phyloP scores from a whole-genome alignment of 305 asterid genomes.

The Fraxinus greggii region DNA sequence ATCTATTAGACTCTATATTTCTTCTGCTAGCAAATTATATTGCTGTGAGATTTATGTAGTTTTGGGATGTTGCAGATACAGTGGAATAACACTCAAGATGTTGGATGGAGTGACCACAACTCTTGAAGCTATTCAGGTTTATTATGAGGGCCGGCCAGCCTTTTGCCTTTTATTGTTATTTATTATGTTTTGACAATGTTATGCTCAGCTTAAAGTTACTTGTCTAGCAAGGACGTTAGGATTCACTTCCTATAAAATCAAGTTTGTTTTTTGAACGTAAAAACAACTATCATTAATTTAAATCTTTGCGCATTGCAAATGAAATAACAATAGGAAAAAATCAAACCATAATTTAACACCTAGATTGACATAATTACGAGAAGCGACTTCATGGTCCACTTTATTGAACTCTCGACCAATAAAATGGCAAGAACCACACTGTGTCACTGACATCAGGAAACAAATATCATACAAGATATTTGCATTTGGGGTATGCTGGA shows the following conservation, averaged over 20 bases:
- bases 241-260: background rate
- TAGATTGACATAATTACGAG: background rate
- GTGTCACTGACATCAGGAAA: too few relatives aligned
- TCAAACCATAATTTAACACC: background rate
- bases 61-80: slow-evolving; percentile 59
- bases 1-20: background rate
- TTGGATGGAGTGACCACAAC: slow-evolving; percentile 74
- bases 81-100: slow-evolving; percentile 85
- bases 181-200: background rate
- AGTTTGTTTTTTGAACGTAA: too few relatives aligned
- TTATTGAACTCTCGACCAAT: too few relatives aligned
- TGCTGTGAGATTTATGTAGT: slow-evolving; percentile 2
- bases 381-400: too few relatives aligned
- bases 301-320: background rate
- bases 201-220: background rate
- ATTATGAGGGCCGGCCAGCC: slow-evolving; percentile 13
- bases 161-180: slow-evolving; percentile 12
- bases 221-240: background rate
- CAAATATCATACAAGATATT: too few relatives aligned
- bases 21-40: background rate
- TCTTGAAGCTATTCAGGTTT: slow-evolving; percentile 84
- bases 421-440: too few relatives aligned
- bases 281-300: background rate
- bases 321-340: background rate
- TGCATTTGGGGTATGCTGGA: too few relatives aligned